Conservation (phyloP, 2,329 filamentous ascomycete genomes). For the Colletotrichum sp. region DNA sequence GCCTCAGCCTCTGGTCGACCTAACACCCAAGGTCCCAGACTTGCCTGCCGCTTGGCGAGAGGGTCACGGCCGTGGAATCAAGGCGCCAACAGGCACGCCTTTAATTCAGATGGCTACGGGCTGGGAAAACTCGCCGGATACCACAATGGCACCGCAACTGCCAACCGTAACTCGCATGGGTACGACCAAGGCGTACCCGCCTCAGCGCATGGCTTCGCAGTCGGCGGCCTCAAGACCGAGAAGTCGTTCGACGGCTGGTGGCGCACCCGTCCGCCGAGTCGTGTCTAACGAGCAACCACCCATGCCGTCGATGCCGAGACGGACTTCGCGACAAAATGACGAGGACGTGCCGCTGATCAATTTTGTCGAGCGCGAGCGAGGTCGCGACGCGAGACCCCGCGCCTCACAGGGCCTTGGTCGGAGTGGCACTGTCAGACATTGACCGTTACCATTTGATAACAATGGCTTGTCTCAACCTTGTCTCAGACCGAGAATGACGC, state of each 20-base stretch:
- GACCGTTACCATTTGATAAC: background rate
- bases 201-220: slow-evolving; percentile 19
- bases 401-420: slow-evolving; percentile 7
- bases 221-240: slow-evolving; percentile 11
- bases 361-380: slow-evolving; percentile 18
- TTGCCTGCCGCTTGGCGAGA: slow-evolving; percentile 63
- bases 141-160: slow-evolving; percentile 4
- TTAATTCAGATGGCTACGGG: slow-evolving; percentile 52
- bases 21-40: slow-evolving; percentile 69
- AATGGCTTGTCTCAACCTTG: background rate
- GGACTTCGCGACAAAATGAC: slow-evolving; percentile 13
- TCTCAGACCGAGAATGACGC: background rate
- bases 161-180: slow-evolving; percentile 15
- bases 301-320: slow-evolving; percentile 20
- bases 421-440: slow-evolving; percentile 18
- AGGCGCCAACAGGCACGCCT: slow-evolving; percentile 43
- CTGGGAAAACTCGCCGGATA: slow-evolving; percentile 8
- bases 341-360: slow-evolving; percentile 24
- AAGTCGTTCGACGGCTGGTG: slow-evolving; percentile 18
- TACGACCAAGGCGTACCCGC: slow-evolving; percentile 15
- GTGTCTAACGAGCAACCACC: slow-evolving; percentile 22
- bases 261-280: slow-evolving; percentile 7
- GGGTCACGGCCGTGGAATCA: slow-evolving; percentile 55
- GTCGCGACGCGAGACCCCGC: slow-evolving; percentile 13
- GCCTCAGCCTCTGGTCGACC: slow-evolving; percentile 70